These are phyloP conservation scores for Microdochium paspali DNA, from an alignment of 2,329 filamentous ascomycete species.

Conservation along the genomic window DNA sequence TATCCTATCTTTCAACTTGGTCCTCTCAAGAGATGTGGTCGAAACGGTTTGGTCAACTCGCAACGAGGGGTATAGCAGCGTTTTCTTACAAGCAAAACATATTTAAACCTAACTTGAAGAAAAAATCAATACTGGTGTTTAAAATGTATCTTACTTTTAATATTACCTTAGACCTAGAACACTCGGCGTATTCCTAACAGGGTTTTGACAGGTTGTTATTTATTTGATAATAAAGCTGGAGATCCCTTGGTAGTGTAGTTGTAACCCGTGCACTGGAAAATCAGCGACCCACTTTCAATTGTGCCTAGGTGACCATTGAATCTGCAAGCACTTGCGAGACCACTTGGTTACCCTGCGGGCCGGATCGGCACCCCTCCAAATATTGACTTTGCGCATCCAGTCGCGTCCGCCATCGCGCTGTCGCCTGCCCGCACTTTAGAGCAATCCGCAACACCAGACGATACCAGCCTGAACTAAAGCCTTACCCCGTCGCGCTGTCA, in stretches of 20 bases:
- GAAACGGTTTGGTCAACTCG: background rate
- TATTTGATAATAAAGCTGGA: too few species aligned
- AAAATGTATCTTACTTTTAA: too few species aligned
- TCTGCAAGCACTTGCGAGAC: background rate
- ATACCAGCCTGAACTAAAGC: background rate
- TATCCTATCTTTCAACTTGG: background rate
- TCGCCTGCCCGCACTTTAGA: background rate
- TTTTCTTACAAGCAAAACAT: too few species aligned
- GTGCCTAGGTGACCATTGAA: background rate
- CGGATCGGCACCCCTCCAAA: conserved; percentile 9
- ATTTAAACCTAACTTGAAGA: too few species aligned
- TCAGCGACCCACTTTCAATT: too few species aligned
- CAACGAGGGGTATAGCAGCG: background rate
- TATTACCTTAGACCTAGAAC: too few species aligned
- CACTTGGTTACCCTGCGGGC: background rate
- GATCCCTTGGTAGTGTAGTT: too few species aligned
- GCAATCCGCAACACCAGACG: background rate
- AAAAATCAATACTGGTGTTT: too few species aligned
- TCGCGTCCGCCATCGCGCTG: conserved; percentile 1
- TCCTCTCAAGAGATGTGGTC: background rate
- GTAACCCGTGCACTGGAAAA: too few species aligned
- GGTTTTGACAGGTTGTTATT: too few species aligned
- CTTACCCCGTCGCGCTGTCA: conserved; percentile 3
- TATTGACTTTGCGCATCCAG: conserved; percentile 13
- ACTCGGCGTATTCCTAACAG: too few species aligned